phyloP scores from a whole-genome alignment of 148 eudicot genomes.

The Vaccinium corymbosum region DNA sequence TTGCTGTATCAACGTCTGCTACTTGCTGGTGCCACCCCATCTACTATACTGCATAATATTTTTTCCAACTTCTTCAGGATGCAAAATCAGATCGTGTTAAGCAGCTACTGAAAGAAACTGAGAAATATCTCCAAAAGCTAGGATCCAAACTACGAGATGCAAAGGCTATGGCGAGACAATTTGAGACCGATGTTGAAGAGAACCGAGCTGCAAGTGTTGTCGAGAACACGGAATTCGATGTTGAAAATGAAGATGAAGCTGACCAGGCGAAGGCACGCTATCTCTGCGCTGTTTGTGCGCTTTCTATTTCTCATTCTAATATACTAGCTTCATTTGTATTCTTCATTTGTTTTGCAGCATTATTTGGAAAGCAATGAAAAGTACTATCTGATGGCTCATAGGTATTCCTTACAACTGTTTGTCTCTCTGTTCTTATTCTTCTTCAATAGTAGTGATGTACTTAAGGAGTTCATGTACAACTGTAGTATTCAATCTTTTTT shows the following conservation, averaged over 20 bases:
- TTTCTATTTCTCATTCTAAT: conserved; percentile 9
- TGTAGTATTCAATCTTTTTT: not conserved
- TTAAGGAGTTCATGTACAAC: not conserved
- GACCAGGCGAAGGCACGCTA: conserved; percentile 92
- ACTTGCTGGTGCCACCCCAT: not conserved
- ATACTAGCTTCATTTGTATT: not conserved
- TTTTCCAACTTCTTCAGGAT: conserved; percentile 42
- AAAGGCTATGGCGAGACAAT: conserved; percentile 44
- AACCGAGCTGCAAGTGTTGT: conserved; percentile 34
- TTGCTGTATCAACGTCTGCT: not conserved
- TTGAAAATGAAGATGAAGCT: conserved; percentile 76
- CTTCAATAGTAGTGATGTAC: conserved; percentile 1
- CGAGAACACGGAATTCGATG: conserved; percentile 47
- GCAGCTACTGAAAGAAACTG: conserved; percentile 90
- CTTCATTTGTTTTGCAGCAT: conserved; percentile 55
- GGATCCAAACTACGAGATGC: conserved; percentile 85
- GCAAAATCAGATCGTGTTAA: conserved; percentile 97
- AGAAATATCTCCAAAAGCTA: conserved; percentile 89
- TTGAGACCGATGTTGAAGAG: conserved; percentile 67
- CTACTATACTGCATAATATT: conserved; percentile 5
- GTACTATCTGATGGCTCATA: conserved; percentile 95
- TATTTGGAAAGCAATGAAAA: conserved; percentile 98
- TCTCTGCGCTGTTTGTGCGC: not conserved
- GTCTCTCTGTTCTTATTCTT: not conserved
- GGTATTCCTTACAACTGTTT: conserved; percentile 39